A percentile compares a stretch with the other conserved stretches of the same genome.
phyloP scores from a whole-genome alignment of 306 rosid species.

The Cicer arietinum region DNA sequence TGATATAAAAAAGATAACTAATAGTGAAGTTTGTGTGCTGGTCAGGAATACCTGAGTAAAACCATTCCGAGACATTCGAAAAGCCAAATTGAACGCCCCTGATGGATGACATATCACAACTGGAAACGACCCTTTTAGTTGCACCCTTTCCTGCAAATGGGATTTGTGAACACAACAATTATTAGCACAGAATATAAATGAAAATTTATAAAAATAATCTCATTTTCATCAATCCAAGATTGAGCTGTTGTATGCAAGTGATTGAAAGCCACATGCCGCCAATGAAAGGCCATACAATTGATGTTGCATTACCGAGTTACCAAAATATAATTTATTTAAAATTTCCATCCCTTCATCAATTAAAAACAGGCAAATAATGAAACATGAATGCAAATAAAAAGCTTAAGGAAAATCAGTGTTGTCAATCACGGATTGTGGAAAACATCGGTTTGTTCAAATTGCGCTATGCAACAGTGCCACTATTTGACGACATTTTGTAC shows the following conservation, averaged over 20 bases:
- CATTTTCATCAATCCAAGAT: not conserved
- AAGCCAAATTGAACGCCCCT: conserved; percentile 73
- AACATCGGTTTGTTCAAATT: no score
- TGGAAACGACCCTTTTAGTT: conserved; percentile 72
- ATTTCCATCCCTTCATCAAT: conserved; percentile 21
- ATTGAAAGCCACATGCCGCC: conserved; percentile 21
- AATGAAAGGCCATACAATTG: conserved; percentile 20
- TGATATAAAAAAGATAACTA: not conserved
- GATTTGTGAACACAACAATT: conserved; percentile 33
- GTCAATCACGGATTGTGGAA: no score
- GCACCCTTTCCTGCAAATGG: conserved; percentile 71
- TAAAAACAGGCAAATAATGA: not conserved
- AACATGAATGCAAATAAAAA: conserved; percentile 35
- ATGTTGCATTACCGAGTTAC: conserved; percentile 7
- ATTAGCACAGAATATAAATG: conserved; percentile 27
- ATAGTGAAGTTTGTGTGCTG: conserved; percentile 30
- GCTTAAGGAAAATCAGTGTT: not conserved
- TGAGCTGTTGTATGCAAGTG: not conserved
- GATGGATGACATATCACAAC: conserved; percentile 66
- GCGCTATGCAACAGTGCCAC: no score
- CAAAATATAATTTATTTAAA: conserved; percentile 22
- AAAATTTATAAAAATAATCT: not conserved
- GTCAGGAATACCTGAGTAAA: conserved; percentile 65
- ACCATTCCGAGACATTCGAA: conserved; percentile 68
- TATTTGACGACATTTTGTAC: no score